These are phyloP conservation scores for Chaetothyriales sp. DNA, from an alignment of 2,329 filamentous ascomycete genomes.

Conservation along the genomic window DNA sequence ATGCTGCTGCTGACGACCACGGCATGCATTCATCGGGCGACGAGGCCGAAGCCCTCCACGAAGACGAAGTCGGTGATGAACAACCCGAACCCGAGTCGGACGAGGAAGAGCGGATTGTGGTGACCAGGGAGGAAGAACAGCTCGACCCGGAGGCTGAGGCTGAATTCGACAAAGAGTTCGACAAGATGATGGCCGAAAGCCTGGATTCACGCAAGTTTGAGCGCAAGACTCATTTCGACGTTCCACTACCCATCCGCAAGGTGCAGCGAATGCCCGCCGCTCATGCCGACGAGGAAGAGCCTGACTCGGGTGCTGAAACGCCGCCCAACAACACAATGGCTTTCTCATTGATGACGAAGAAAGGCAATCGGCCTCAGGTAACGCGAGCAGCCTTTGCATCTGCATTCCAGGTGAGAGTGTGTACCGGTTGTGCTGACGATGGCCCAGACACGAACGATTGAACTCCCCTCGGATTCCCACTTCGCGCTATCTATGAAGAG, in stretches of 20 bases:
- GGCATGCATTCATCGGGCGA: slow-evolving; percentile 28
- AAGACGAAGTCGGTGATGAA: slow-evolving; percentile 22
- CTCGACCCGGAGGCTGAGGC: slow-evolving; percentile 88
- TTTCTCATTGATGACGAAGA: slow-evolving; percentile 89
- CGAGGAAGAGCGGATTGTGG: slow-evolving; percentile 78
- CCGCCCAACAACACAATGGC: slow-evolving; percentile 57
- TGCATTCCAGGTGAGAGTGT: not conserved
- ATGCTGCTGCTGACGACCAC: slow-evolving; percentile 51
- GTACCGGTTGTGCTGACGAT: slow-evolving; percentile 6
- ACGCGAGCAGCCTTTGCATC: slow-evolving; percentile 12
- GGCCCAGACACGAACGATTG: slow-evolving; percentile 68
- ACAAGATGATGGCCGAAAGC: slow-evolving; percentile 96
- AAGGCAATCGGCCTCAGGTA: slow-evolving; percentile 87
- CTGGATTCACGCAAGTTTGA: slow-evolving; percentile 92
- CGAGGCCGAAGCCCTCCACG: slow-evolving; percentile 28
- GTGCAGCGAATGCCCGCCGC: slow-evolving; percentile 44
- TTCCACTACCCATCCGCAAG: slow-evolving; percentile 82
- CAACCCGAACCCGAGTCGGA: slow-evolving; percentile 38
- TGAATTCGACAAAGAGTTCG: slow-evolving; percentile 94
- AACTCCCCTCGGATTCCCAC: slow-evolving; percentile 70
- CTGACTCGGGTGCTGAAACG: slow-evolving; percentile 9
- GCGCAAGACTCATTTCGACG: slow-evolving; percentile 83
- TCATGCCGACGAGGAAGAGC: slow-evolving; percentile 23
- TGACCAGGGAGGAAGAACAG: slow-evolving; percentile 78
- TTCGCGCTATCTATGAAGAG: slow-evolving; percentile 94